These are phyloP conservation scores for Emergomyces africanus DNA, from an alignment of 2,329 filamentous ascomycete species.

Conservation along the genomic window DNA sequence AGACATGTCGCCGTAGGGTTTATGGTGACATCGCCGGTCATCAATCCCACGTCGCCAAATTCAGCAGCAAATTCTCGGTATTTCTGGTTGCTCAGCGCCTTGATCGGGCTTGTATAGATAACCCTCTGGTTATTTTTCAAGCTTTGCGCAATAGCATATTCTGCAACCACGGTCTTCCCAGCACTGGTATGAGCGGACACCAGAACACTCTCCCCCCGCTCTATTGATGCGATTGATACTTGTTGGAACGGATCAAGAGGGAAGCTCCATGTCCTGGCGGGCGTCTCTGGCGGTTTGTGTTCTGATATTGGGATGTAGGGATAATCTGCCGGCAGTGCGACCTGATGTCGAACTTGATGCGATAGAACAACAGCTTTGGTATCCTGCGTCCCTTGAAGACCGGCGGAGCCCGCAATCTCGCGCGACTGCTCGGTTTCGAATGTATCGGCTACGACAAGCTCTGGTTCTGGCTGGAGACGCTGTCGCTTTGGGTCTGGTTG, in stretches of 20 bases:
- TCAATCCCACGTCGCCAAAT: conserved; percentile 92
- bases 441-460: conserved; percentile 77
- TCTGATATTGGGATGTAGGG: conserved; percentile 90
- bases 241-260: conserved; percentile 96
- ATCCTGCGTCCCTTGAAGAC: conserved; percentile 46
- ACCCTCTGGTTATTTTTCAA: conserved; percentile 95
- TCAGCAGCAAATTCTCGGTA: conserved; percentile 92
- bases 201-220: conserved; percentile 89
- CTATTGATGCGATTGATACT: conserved; percentile 84
- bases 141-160: conserved; percentile 96
- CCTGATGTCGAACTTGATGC: conserved; percentile 98
- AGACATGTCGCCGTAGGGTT: conserved; percentile 96
- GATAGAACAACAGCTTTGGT: conserved; percentile 63
- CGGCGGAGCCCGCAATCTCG: conserved; percentile 71
- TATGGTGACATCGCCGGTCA: conserved; percentile 99
- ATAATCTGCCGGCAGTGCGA: conserved; percentile 86
- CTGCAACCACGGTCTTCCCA: conserved; percentile 94
- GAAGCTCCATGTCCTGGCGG: conserved; percentile 75
- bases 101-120: conserved; percentile 99
- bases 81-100: conserved; percentile 96
- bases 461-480: conserved; percentile 48
- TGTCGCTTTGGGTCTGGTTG: conserved; percentile 35
- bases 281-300: conserved; percentile 79
- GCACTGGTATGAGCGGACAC: conserved; percentile 96
- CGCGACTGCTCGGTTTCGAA: conserved; percentile 93